Base-by-base conservation (phyloP, 345 rosid genomes). In the Limnanthes douglasii region DNA sequence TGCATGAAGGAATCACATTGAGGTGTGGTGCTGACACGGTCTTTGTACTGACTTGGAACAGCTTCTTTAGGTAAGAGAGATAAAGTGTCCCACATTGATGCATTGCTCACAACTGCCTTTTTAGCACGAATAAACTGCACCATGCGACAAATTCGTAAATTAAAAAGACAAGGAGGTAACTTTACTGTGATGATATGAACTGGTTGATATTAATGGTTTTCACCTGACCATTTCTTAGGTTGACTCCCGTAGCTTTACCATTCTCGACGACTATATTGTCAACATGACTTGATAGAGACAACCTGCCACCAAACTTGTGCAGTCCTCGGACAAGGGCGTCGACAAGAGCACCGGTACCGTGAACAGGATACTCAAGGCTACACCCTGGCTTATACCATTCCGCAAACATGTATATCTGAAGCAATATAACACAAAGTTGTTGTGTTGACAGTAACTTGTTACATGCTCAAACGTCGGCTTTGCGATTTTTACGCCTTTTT, bases 1-100 rank as follows among this genome's bases (percentile, higher is more conserved):
- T 86, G 97, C 97, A 86, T 82, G 62, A 82, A 86, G n/a, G 97
- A 86, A 54, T 86, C 97, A 10, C 97, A 86, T 37, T 82, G 85
- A 0, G 61, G 72, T 5, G 82, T 78, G 10, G 33, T 59, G 37
- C 61, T 63, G 21, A 78, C 53, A 40, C 69, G 48, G 19, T 61
- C 68, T 1, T 60, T 15, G 15, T 70, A 82, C 5, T 84, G 59
- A 48, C 60, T 67, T 0, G 88, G 93, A 42, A 86, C 61, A 41
- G 43, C 34, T 53, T 80, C 85, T 60, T 41, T 48, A 3, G 93
- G 85, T 48, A 86, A 54, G 53, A 86, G 60, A 22, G 61, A 67
- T 41, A 73, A 50, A 3, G 94, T 81, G 56, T 81, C 85, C 97
- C 97, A 86, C 92, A 78, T 82, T 4, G 85, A 86, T 6, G 97